Evolutionary conservation across 768 basidiomycete species (phyloP).

Genomic region (Pisolithus orientalis): DNA sequence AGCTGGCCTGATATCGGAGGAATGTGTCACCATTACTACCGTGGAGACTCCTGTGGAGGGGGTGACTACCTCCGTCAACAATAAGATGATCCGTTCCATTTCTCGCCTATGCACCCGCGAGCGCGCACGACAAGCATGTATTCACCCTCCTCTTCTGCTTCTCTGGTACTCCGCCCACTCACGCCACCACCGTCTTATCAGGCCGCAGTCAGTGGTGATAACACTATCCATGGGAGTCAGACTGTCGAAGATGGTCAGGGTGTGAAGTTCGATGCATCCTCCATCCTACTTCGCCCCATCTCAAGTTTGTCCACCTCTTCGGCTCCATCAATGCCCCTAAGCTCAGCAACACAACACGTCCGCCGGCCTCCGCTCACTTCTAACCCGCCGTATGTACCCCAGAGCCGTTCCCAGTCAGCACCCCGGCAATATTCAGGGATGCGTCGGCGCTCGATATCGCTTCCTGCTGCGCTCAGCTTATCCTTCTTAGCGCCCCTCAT

Average conservation of each 20-base stretch:
- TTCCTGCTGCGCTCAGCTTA: conserved; percentile 11
- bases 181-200: conserved; percentile 23
- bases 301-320: conserved; percentile 13
- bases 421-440: not conserved
- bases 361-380: conserved; percentile 9
- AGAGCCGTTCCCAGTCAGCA: not conserved
- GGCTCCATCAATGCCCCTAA: not conserved
- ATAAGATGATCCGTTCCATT: conserved; percentile 20
- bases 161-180: conserved; percentile 18
- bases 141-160: conserved; percentile 2
- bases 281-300: conserved; percentile 24
- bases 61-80: not conserved
- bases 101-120: conserved; percentile 16
- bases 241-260: not conserved
- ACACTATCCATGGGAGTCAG: not conserved
- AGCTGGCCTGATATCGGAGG: not conserved
- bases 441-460: conserved; percentile 21
- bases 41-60: conserved; percentile 4
- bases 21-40: not conserved
- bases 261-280: conserved; percentile 15
- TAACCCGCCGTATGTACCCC: conserved; percentile 9
- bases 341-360: not conserved
- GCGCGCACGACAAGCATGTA: conserved; percentile 27
- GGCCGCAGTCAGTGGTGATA: conserved; percentile 3
- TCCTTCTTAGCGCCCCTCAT: conserved; percentile 8